A percentile compares a stretch with the other conserved stretches of the same genome.
Evolutionary conservation across 345 rosid genomes (phyloP).

Genomic region (Ceriops decandra): DNA sequence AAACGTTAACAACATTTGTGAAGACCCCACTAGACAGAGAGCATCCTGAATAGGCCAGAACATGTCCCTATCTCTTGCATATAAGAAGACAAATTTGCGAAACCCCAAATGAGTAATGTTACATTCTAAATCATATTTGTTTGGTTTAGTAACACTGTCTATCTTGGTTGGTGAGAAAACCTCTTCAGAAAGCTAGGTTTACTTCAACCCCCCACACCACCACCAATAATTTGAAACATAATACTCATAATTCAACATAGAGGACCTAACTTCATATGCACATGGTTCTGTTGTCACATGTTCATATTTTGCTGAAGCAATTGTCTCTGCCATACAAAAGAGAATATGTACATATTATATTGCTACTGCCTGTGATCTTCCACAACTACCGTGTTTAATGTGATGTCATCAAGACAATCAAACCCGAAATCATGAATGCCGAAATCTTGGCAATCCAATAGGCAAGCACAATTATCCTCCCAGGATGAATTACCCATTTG

Average conservation of each 20-base stretch:
- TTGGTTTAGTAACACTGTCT: neutral
- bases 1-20: too few species aligned
- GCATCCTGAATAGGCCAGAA: too few species aligned
- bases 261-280: slow-evolving; percentile 10
- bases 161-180: neutral
- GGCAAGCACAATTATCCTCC: slow-evolving; percentile 54
- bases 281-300: slow-evolving; percentile 24
- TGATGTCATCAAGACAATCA: slow-evolving; percentile 41
- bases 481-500: slow-evolving; percentile 26
- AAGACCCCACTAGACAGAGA: too few species aligned
- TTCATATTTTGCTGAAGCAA: slow-evolving; percentile 7
- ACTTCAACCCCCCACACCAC: neutral
- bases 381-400: slow-evolving; percentile 33
- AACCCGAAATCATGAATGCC: slow-evolving; percentile 83
- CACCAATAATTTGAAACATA: neutral
- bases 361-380: slow-evolving; percentile 31
- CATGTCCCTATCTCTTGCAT: too few species aligned
- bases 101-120: too few species aligned
- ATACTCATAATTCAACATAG: slow-evolving; percentile 9
- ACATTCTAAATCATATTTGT: too few species aligned
- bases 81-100: too few species aligned
- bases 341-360: neutral
- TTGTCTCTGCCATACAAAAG: neutral
- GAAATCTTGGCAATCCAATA: slow-evolving; percentile 75
- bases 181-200: neutral